Percentiles rank a stretch among this genome's conserved stretches.
Evolutionary conservation across 805 yeast genomes (phyloP).

Genomic region (Zygosaccharomyces bisporus): DNA sequence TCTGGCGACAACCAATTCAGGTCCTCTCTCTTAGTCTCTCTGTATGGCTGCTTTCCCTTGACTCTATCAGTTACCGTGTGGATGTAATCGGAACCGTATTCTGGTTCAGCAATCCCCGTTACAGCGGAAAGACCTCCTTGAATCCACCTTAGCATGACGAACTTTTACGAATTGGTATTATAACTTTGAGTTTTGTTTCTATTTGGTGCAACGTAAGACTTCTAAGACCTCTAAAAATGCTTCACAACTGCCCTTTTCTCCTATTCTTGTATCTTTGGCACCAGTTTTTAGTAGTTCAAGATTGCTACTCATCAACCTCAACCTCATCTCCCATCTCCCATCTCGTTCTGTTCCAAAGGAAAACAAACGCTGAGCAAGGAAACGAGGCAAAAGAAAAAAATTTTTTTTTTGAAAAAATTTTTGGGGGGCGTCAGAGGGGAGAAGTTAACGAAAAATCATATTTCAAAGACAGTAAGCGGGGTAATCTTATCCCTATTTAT

Average conservation of each 20-base stretch:
- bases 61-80: constrained; percentile 72
- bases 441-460: background rate
- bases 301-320: constrained; percentile 7
- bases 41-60: constrained; percentile 52
- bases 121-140: constrained; percentile 87
- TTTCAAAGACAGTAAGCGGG: background rate
- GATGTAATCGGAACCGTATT: constrained; percentile 88
- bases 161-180: background rate
- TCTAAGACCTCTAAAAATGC: background rate
- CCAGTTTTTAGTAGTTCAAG: background rate
- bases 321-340: constrained; percentile 2
- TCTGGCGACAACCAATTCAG: constrained; percentile 70
- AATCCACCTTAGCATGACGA: constrained; percentile 69
- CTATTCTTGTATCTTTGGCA: background rate
- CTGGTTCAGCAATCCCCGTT: constrained; percentile 97
- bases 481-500: background rate
- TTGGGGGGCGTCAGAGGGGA: no score
- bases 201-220: background rate
- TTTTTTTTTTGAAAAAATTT: background rate
- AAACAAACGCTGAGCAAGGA: constrained; percentile 3
- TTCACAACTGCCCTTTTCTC: background rate
- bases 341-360: constrained; percentile 7
- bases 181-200: background rate
- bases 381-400: constrained; percentile 2
- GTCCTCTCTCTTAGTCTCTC: constrained; percentile 61